phyloP scores from a whole-genome alignment of 2,329 filamentous ascomycete species.

The Xylaria sp. region DNA sequence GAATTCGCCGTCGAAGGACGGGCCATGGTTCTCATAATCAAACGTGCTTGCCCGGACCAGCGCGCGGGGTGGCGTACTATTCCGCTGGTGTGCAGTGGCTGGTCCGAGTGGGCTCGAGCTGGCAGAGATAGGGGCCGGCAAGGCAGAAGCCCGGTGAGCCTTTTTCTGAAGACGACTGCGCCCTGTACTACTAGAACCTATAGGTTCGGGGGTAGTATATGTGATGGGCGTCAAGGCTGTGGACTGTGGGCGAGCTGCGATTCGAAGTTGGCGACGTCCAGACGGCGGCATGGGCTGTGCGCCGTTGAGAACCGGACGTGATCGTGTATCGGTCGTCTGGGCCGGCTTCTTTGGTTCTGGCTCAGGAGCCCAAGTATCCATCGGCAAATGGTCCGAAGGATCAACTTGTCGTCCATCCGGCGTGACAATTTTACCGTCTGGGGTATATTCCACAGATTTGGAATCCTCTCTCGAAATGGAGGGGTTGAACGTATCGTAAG shows the following conservation, averaged over 20 bases:
- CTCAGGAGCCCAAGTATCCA: conserved; percentile 81
- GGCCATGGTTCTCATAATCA: conserved; percentile 65
- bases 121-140: conserved; percentile 53
- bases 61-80: conserved; percentile 58
- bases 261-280: conserved; percentile 63
- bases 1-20: conserved; percentile 49
- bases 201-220: conserved; percentile 48
- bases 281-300: conserved; percentile 63
- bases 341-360: conserved; percentile 69
- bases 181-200: conserved; percentile 53
- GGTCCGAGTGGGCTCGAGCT: conserved; percentile 63
- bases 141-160: conserved; percentile 57
- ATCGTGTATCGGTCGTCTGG: conserved; percentile 45
- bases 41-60: conserved; percentile 61
- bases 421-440: conserved; percentile 76
- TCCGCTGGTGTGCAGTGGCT: conserved; percentile 62
- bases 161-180: conserved; percentile 75
- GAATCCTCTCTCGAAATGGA: conserved; percentile 51
- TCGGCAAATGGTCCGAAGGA: conserved; percentile 81
- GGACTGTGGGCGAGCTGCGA: conserved; percentile 62
- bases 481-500: conserved; percentile 78
- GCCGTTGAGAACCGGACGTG: conserved; percentile 61
- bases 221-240: conserved; percentile 52
- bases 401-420: conserved; percentile 81
- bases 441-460: conserved; percentile 55